These are phyloP conservation scores for Solanum piurae DNA, from an alignment of 257 asterid species.

Conservation along the genomic window DNA sequence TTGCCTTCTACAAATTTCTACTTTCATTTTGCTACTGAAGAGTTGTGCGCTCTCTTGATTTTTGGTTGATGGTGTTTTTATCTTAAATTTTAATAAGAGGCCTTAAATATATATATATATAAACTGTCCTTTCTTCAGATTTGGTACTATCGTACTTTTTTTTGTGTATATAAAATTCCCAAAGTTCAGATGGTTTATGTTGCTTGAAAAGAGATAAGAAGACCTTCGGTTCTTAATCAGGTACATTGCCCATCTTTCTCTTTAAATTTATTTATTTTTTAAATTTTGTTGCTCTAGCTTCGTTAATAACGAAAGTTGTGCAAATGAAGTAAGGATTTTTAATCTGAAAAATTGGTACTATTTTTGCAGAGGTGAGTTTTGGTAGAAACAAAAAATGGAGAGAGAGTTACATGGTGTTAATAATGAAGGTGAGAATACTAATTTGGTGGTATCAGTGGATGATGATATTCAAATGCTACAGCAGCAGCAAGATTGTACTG, in stretches of 20 bases:
- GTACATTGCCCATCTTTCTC: conserved; percentile 7
- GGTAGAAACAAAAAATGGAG: neutral
- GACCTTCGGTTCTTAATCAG: conserved; percentile 41
- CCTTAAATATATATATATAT: neutral
- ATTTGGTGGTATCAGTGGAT: neutral
- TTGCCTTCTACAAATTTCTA: neutral
- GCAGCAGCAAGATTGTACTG: neutral
- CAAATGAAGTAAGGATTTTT: neutral
- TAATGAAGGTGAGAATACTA: conserved; percentile 9
- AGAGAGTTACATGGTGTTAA: neutral
- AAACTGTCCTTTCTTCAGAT: conserved; percentile 26
- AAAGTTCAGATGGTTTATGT: conserved; percentile 53
- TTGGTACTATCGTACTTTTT: neutral
- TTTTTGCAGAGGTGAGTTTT: neutral
- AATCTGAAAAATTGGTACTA: neutral
- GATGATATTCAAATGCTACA: conserved; percentile 9
- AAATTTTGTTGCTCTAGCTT: neutral
- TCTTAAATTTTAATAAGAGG: neutral
- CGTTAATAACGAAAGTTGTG: neutral
- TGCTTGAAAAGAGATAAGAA: conserved; percentile 10
- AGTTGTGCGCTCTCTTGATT: neutral
- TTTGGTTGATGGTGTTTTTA: neutral
- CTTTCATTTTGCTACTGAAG: neutral
- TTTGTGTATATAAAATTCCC: neutral
- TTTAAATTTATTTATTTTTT: neutral